Evolutionary conservation across 176 grass and related monocot species (phyloP).

Genomic region (Dactylis glomerata): DNA sequence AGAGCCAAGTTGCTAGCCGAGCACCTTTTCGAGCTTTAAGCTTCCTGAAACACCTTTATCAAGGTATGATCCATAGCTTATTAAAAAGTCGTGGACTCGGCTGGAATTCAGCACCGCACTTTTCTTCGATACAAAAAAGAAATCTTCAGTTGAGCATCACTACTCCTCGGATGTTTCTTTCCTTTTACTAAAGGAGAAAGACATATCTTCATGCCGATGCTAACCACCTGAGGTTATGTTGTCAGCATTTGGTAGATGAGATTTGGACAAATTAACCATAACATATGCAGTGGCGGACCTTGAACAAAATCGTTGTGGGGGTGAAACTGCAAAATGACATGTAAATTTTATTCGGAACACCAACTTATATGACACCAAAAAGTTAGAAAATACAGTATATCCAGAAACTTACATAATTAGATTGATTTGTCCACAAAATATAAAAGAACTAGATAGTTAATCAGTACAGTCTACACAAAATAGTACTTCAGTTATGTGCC

Average conservation of each 20-base stretch:
- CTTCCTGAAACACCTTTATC: background rate
- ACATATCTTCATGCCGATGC: background rate
- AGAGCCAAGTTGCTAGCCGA: background rate
- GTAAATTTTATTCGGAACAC: no score
- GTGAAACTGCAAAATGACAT: no score
- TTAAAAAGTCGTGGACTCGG: background rate
- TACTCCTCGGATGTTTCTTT: background rate
- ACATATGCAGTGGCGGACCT: no score
- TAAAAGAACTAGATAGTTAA: no score
- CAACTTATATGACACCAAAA: no score
- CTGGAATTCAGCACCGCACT: background rate
- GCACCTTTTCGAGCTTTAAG: background rate
- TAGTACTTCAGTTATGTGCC: no score
- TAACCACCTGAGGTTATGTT: background rate
- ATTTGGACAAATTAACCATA: conserved; percentile 23
- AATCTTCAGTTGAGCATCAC: background rate
- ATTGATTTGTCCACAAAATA: no score
- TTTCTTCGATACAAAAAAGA: background rate
- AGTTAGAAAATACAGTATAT: no score
- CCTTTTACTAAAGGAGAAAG: conserved; percentile 1
- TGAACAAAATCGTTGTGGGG: no score
- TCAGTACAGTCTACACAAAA: no score
- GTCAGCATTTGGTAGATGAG: conserved; percentile 20
- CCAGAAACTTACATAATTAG: no score
- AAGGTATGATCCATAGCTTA: background rate